Evolutionary conservation across 179 eudicot genomes (phyloP), one percentile per base, ranked within the genome.

Genomic region (Beta macrorhiza): DNA sequence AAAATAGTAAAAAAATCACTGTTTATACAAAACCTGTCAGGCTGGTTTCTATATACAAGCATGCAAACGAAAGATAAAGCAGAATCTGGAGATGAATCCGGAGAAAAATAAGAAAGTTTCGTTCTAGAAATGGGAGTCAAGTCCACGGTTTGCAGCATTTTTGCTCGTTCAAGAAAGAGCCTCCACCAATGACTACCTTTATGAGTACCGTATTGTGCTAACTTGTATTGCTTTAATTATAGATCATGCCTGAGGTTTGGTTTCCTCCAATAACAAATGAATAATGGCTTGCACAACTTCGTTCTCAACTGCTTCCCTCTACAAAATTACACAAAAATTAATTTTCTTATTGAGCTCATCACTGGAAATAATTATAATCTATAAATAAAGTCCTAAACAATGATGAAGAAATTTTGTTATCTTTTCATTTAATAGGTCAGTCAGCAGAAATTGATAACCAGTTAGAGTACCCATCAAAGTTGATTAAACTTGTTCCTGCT

Each of bases 251-350:
- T 80, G 85, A 83, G 90, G 80, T 87, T 90, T 96, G 58, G 89
- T 90, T 87, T 93, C 98, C 86, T 92, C 99, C 68, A 93, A 79
- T 68, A 96, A 78, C 88, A 96, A 83, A 83, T 92, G 98, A 56
- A 90, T 83, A 76, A 96, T 93, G 11, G 99, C 92, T 82, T 88
- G 84, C 75, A 96, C 86, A 29, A 96, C 97, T 87, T 91, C 95
- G 79, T 93, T 89, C 83, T 90, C 87, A 32, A 81, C 89, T 74
- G 86, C 82, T 67, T 85, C 80, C 65, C 77, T 83, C 99, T 96
- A 82, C 76, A 79, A 69, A 73, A 83, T 67, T 52, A 74, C 70
- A 16, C 42, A 62, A 65, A 37, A 68, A 68, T 32, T 5, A 14
- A 5, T 15, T 44, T 44, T 20, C 20, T 37, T 12, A 4, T 65